A percentile compares a stretch with the other conserved stretches of the same genome.
Conservation (phyloP, 176 grass and related monocot species). For the Pontederia crassipes region DNA sequence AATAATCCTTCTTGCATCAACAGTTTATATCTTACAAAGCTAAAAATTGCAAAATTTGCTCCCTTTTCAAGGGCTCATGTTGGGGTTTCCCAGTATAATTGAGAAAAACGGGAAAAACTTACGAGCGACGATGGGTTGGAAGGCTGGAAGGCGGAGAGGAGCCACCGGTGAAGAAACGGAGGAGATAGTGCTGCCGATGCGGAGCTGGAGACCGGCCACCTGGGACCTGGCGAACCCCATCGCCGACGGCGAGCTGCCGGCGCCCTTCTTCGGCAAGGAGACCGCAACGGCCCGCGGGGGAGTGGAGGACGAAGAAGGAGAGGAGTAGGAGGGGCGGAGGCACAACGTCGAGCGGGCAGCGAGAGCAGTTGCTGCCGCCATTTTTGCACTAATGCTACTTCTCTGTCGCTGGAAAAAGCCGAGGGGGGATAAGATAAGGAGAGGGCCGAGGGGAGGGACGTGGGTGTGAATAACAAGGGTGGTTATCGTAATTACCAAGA, state of each 20-base stretch:
- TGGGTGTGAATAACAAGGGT: too few species aligned
- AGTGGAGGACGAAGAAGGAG: not conserved
- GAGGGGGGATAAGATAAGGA: too few species aligned
- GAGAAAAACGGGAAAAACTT: not conserved
- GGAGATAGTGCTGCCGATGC: not conserved
- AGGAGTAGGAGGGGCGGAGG: not conserved
- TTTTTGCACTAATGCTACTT: not conserved
- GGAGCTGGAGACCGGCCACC: not conserved
- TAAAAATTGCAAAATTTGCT: not conserved
- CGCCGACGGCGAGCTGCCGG: not conserved
- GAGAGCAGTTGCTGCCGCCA: not conserved
- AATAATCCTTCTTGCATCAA: too few species aligned
- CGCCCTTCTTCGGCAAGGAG: not conserved
- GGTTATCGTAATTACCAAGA: too few species aligned
- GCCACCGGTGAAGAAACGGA: too few species aligned
- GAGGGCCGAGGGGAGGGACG: too few species aligned
- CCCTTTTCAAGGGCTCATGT: too few species aligned
- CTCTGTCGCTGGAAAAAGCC: too few species aligned
- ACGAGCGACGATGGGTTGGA: conserved; percentile 8
- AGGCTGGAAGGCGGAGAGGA: not conserved
- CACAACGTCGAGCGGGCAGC: not conserved
- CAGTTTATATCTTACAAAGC: not conserved
- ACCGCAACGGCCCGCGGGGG: not conserved
- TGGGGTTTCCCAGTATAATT: too few species aligned
- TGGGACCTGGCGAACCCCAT: conserved; percentile 8